A percentile compares a stretch with the other conserved stretches of the same genome.
Conservation (phyloP, 305 asterid genomes). For the Fraxinus xanthoxyloides region DNA sequence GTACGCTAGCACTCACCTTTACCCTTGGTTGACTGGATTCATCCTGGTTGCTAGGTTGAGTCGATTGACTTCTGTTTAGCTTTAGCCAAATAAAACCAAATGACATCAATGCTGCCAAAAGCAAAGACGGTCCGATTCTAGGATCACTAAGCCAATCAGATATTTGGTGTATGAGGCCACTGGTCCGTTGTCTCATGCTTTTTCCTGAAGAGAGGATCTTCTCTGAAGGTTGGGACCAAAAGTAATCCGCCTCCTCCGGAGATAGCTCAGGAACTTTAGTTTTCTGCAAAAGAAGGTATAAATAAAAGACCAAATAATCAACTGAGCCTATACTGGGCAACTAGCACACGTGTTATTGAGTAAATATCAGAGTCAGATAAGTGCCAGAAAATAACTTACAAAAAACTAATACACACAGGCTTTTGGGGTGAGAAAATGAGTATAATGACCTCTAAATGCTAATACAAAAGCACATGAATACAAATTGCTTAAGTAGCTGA, state of each 20-base stretch:
- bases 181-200: slow-evolving; percentile 43
- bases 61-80: slow-evolving; percentile 57
- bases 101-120: slow-evolving; percentile 75
- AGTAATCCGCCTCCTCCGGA: slow-evolving; percentile 73
- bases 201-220: slow-evolving; percentile 47
- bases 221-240: slow-evolving; percentile 60
- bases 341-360: neutral
- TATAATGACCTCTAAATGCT: neutral
- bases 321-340: neutral
- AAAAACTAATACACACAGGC: neutral
- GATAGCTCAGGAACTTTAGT: slow-evolving; percentile 76
- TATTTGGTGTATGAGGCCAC: slow-evolving; percentile 30
- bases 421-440: neutral
- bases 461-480: neutral
- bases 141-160: slow-evolving; percentile 68
- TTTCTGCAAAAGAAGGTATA: slow-evolving; percentile 50
- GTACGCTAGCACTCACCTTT: slow-evolving; percentile 12
- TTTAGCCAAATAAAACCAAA: slow-evolving; percentile 70
- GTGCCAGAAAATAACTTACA: neutral
- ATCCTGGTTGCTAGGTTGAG: slow-evolving; percentile 33
- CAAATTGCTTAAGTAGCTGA: neutral
- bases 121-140: slow-evolving; percentile 82
- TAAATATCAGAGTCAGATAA: neutral
- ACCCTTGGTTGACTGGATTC: slow-evolving; percentile 45
- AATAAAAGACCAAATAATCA: neutral